Conservation (phyloP, 345 rosid genomes). For the Psidium guajava region DNA sequence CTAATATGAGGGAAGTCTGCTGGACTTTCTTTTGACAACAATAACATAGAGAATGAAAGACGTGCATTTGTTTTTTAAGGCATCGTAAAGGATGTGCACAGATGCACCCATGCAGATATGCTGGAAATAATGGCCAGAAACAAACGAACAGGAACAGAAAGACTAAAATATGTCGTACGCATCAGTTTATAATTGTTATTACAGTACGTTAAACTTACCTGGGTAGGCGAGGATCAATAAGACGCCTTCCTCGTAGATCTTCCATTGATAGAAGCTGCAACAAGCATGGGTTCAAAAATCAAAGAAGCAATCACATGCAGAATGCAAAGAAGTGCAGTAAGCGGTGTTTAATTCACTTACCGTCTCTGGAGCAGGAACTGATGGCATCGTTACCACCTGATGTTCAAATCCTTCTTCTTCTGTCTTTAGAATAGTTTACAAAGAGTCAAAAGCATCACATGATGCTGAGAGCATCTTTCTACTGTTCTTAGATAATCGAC, state of each 20-base stretch:
- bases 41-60: neutral
- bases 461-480: neutral
- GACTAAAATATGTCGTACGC: neutral
- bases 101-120: neutral
- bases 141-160: neutral
- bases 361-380: slow-evolving; percentile 67
- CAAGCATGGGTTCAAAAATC: slow-evolving; percentile 5
- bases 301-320: slow-evolving; percentile 2
- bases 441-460: neutral
- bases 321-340: neutral
- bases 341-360: slow-evolving; percentile 16
- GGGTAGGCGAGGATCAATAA: slow-evolving; percentile 81
- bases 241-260: slow-evolving; percentile 68
- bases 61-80: neutral
- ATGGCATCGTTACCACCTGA: slow-evolving; percentile 57
- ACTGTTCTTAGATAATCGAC: neutral
- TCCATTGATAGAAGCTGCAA: slow-evolving; percentile 85
- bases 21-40: neutral
- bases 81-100: neutral
- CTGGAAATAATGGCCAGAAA: neutral
- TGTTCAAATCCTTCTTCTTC: slow-evolving; percentile 69
- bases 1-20: neutral
- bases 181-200: neutral
- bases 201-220: slow-evolving; percentile 29
- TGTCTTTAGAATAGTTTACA: slow-evolving; percentile 32